Evolutionary conservation across 768 basidiomycete species (phyloP).

Genomic region (Tulasnella sp.): DNA sequence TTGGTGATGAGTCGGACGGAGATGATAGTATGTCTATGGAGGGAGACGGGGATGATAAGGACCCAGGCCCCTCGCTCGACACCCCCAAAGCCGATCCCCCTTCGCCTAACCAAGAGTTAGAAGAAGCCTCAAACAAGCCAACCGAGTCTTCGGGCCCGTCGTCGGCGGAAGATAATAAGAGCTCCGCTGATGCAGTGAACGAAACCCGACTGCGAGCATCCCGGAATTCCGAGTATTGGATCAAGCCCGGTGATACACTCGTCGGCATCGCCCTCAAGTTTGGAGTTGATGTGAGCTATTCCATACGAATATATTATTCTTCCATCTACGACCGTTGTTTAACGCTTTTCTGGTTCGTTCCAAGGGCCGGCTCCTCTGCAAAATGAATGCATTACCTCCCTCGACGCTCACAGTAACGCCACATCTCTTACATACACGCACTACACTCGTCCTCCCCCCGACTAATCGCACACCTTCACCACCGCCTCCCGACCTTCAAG

Average conservation of each 20-base stretch:
- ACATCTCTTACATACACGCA: constrained; percentile 63
- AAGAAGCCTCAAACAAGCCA: neutral
- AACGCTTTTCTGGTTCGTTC: constrained; percentile 3
- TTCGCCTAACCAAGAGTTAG: neutral
- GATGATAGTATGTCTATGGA: constrained; percentile 31
- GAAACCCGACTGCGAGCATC: neutral
- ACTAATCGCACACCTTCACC: constrained; percentile 28
- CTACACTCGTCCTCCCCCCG: constrained; percentile 47
- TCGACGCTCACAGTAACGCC: constrained; percentile 63
- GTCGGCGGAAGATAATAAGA: neutral
- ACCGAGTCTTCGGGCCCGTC: neutral
- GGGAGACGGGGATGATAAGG: constrained; percentile 2
- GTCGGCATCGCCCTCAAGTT: constrained; percentile 56
- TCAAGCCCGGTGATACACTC: constrained; percentile 52
- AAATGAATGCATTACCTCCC: constrained; percentile 55
- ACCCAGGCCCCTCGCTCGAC: neutral
- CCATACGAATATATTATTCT: neutral
- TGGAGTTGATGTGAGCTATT: constrained; percentile 48
- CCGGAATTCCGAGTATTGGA: constrained; percentile 37
- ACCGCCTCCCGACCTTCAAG: constrained; percentile 25
- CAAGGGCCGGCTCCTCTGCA: constrained; percentile 54
- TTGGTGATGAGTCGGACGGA: constrained; percentile 55
- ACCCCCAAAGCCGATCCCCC: neutral
- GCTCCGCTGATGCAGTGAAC: constrained; percentile 18
- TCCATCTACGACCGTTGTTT: neutral